Percentiles rank a stretch among this genome's conserved stretches.
Conservation (phyloP, 768 basidiomycete genomes). For the Lentinula guzmanii region DNA sequence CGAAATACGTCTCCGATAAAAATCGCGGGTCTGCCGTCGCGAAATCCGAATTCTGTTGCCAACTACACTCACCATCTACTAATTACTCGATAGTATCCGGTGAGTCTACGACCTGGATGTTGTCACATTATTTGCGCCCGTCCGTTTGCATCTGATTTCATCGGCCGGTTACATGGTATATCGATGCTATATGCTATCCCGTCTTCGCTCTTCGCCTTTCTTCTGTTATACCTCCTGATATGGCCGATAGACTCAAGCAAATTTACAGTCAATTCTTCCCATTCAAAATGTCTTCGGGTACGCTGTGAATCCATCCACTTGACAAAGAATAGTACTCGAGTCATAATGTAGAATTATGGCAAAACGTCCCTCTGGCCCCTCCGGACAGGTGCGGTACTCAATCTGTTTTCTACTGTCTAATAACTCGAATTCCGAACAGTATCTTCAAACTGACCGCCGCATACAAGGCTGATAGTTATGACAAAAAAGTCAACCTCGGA, state of each 20-base stretch:
- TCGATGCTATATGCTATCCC: not conserved
- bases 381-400: slow-evolving; percentile 61
- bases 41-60: not conserved
- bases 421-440: slow-evolving; percentile 31
- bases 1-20: not conserved
- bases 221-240: slow-evolving; percentile 16
- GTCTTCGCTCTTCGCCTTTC: not conserved
- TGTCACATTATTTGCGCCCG: not conserved
- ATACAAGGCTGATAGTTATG: slow-evolving; percentile 74
- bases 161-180: not conserved
- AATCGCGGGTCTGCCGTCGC: not conserved
- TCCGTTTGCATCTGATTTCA: slow-evolving; percentile 4
- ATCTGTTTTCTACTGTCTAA: not conserved
- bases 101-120: not conserved
- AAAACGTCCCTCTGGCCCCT: slow-evolving; percentile 73
- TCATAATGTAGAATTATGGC: slow-evolving; percentile 57
- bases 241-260: slow-evolving; percentile 58
- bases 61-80: not conserved
- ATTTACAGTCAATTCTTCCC: slow-evolving; percentile 41
- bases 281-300: slow-evolving; percentile 50
- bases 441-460: slow-evolving; percentile 90
- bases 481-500: slow-evolving; percentile 84
- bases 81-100: not conserved
- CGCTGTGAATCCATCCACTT: slow-evolving; percentile 15
- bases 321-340: not conserved